Evolutionary conservation across 208 protist genomes (phyloP).

Genomic region (Histomonas meleagridis): DNA sequence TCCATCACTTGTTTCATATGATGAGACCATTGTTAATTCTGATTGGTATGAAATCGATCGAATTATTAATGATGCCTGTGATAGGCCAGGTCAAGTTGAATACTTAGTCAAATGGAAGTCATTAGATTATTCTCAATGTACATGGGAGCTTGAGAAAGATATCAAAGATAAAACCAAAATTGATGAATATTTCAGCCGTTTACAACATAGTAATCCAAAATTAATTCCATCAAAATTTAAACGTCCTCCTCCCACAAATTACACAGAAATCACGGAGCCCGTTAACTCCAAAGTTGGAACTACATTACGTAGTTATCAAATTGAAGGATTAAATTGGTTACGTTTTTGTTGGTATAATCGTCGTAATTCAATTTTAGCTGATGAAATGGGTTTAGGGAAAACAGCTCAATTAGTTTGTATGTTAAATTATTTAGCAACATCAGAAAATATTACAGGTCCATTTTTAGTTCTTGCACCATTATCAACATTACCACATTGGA

Average conservation of each 20-base stretch:
- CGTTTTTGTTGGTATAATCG: slow-evolving; percentile 46
- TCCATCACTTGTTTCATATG: neutral
- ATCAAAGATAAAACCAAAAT: slow-evolving; percentile 11
- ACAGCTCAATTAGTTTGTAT: slow-evolving; percentile 49
- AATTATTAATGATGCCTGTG: slow-evolving; percentile 27
- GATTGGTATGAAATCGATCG: slow-evolving; percentile 26
- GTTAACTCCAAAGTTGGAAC: slow-evolving; percentile 37
- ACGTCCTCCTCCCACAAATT: neutral
- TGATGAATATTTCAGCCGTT: neutral
- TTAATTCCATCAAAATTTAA: neutral
- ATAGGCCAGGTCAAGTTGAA: neutral
- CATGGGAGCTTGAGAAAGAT: slow-evolving; percentile 50
- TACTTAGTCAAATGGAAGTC: slow-evolving; percentile 60
- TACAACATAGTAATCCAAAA: neutral
- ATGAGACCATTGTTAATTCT: neutral
- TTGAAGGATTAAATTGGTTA: slow-evolving; percentile 53
- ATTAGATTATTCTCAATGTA: slow-evolving; percentile 53
- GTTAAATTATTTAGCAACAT: slow-evolving; percentile 49
- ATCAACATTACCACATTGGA: slow-evolving; percentile 55
- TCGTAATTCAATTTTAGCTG: slow-evolving; percentile 48
- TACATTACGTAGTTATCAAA: slow-evolving; percentile 46
- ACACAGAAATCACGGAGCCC: neutral
- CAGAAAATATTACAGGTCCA: slow-evolving; percentile 53
- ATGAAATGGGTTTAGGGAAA: slow-evolving; percentile 57
- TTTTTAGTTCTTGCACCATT: slow-evolving; percentile 62